Percentiles rank a stretch among this genome's conserved stretches.
phyloP scores from a whole-genome alignment of 352 stramenopile genomes.

The Pythium periplocum region DNA sequence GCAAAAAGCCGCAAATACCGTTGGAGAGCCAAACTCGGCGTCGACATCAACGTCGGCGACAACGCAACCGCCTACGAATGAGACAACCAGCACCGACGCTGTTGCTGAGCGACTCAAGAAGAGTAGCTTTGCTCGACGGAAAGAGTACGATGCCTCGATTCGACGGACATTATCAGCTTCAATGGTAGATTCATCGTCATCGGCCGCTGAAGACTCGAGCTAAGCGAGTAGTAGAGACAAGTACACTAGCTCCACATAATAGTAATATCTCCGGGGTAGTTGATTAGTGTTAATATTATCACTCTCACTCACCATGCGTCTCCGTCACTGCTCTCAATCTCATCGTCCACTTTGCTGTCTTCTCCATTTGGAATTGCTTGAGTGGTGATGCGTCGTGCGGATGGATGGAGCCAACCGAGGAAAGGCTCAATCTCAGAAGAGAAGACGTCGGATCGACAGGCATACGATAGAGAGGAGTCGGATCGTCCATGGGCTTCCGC shows the following conservation, averaged over 20 bases:
- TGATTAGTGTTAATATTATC: too few species aligned
- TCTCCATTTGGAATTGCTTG: not conserved
- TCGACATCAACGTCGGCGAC: conserved; percentile 3
- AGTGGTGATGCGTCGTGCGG: too few species aligned
- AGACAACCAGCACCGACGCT: conserved; percentile 1
- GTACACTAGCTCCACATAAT: not conserved
- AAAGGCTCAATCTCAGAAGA: conserved; percentile 70
- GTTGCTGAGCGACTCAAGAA: conserved; percentile 51
- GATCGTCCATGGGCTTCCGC: conserved; percentile 29
- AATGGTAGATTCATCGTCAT: conserved; percentile 13
- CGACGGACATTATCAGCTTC: conserved; percentile 19
- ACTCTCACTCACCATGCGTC: conserved; percentile 28
- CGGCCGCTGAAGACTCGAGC: conserved; percentile 3
- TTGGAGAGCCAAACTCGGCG: not conserved
- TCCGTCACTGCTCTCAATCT: conserved; percentile 63
- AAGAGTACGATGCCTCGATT: conserved; percentile 68
- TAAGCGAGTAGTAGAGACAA: not conserved
- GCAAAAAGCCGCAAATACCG: conserved; percentile 17
- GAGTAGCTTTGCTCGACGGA: conserved; percentile 62
- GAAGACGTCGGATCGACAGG: conserved; percentile 52
- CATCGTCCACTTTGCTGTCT: conserved; percentile 33
- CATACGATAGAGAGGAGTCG: conserved; percentile 12
- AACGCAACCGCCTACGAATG: not conserved
- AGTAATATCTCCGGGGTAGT: too few species aligned
- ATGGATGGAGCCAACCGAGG: not conserved